Conservation (phyloP, 768 basidiomycete species). For the Tricholoma bakamatsutake region DNA sequence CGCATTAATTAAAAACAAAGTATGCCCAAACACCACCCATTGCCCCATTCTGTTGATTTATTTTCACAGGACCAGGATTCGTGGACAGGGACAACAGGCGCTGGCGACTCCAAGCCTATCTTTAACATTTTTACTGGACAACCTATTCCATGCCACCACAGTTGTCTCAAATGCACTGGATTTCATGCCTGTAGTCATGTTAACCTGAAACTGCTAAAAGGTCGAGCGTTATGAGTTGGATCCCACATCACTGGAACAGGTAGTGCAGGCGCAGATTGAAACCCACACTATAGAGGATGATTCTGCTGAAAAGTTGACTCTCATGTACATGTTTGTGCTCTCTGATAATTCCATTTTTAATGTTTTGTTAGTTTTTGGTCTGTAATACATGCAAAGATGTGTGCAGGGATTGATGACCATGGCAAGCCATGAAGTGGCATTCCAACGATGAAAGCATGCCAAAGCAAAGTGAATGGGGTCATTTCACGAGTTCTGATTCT, state of each 20-base stretch:
- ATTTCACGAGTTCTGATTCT: not conserved
- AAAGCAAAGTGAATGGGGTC: not conserved
- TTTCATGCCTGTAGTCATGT: conserved; percentile 2
- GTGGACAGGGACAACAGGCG: not conserved
- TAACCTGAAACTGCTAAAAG: not conserved
- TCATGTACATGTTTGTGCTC: not conserved
- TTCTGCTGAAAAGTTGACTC: not conserved
- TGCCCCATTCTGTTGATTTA: not conserved
- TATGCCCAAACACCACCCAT: not conserved
- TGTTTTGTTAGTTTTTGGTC: not conserved
- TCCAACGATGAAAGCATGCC: not conserved
- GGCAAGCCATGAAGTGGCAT: not conserved
- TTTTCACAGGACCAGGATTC: conserved; percentile 2
- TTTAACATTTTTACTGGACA: not conserved
- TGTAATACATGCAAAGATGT: not conserved
- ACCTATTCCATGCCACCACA: not conserved
- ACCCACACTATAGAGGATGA: not conserved
- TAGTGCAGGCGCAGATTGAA: not conserved
- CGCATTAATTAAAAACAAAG: conserved; percentile 17
- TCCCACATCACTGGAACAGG: not conserved
- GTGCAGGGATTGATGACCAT: not conserved
- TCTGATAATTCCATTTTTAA: not conserved
- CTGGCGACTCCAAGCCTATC: not conserved
- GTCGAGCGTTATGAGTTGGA: conserved; percentile 2
- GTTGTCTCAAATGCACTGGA: not conserved